Evolutionary conservation across 1,139 yeast genomes (phyloP).

Genomic region (Debaryomyces sp.): DNA sequence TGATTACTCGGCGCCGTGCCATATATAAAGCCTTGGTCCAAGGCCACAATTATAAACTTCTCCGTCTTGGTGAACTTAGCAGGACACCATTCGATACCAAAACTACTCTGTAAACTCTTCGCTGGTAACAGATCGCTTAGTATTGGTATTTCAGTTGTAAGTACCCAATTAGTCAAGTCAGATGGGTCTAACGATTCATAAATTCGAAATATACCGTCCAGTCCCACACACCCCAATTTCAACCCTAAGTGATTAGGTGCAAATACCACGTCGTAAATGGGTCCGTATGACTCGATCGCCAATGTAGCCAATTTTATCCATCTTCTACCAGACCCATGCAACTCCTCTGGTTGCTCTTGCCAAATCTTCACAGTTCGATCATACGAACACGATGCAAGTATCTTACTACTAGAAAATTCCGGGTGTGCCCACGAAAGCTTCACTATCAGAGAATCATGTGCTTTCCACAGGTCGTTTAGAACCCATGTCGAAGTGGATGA

Average conservation of each 20-base stretch:
- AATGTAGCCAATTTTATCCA: constrained; percentile 79
- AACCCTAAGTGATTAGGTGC: constrained; percentile 87
- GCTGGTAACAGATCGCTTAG: constrained; percentile 64
- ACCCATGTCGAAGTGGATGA: constrained; percentile 65
- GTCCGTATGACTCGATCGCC: constrained; percentile 80
- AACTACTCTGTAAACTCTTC: constrained; percentile 81
- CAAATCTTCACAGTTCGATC: constrained; percentile 88
- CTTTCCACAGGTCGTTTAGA: constrained; percentile 86
- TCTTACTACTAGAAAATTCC: constrained; percentile 73
- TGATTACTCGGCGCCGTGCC: constrained; percentile 28
- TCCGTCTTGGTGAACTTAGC: constrained; percentile 75
- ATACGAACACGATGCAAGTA: constrained; percentile 85
- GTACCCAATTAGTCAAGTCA: constrained; percentile 79
- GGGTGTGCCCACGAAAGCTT: constrained; percentile 93
- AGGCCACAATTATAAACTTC: constrained; percentile 80
- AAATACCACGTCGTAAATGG: constrained; percentile 85
- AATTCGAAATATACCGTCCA: constrained; percentile 84
- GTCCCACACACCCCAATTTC: constrained; percentile 83
- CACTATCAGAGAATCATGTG: constrained; percentile 88
- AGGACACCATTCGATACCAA: constrained; percentile 92
- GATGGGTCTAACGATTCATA: constrained; percentile 91
- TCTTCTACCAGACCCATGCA: constrained; percentile 73
- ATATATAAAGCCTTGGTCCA: constrained; percentile 84
- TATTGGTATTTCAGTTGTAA: constrained; percentile 72
- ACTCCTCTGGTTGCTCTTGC: constrained; percentile 87